These are phyloP conservation scores for Pseudonitzschia multistriata DNA, from an alignment of 108 stramenopile genomes.

Conservation along the genomic window DNA sequence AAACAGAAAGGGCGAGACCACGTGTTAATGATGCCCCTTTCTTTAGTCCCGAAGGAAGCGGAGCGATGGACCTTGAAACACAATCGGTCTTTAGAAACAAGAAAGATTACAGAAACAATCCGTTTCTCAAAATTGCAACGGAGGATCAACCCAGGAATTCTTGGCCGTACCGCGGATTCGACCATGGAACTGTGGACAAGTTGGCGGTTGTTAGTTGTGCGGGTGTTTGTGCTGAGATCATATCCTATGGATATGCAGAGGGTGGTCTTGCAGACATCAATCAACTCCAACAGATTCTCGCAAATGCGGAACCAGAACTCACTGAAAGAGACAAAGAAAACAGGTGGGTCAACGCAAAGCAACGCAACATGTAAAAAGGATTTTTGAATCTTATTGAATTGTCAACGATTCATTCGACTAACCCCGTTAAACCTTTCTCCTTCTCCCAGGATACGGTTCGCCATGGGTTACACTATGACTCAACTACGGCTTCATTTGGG, in stretches of 20 bases:
- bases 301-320: constrained; percentile 43
- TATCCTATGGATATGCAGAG: constrained; percentile 69
- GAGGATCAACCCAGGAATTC: constrained; percentile 58
- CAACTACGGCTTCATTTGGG: constrained; percentile 71
- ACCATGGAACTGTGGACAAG: constrained; percentile 72
- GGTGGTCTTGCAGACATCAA: constrained; percentile 75
- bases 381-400: background rate
- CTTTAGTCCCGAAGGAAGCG: constrained; percentile 68
- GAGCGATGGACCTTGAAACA: constrained; percentile 37
- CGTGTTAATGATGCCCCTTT: constrained; percentile 47
- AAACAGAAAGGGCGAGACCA: background rate
- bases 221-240: constrained; percentile 81
- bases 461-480: constrained; percentile 77
- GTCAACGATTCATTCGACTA: background rate
- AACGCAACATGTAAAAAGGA: background rate
- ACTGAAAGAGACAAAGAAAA: constrained; percentile 74
- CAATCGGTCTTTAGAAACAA: constrained; percentile 70
- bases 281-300: constrained; percentile 56
- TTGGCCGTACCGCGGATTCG: constrained; percentile 84
- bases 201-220: constrained; percentile 76
- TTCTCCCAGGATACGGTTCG: constrained; percentile 52
- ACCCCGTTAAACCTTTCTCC: background rate
- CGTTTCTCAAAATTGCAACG: constrained; percentile 51
- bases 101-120: constrained; percentile 44
- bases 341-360: background rate